These are phyloP conservation scores for Xylaria castorea DNA, from an alignment of 495 filamentous ascomycete genomes.

Conservation along the genomic window DNA sequence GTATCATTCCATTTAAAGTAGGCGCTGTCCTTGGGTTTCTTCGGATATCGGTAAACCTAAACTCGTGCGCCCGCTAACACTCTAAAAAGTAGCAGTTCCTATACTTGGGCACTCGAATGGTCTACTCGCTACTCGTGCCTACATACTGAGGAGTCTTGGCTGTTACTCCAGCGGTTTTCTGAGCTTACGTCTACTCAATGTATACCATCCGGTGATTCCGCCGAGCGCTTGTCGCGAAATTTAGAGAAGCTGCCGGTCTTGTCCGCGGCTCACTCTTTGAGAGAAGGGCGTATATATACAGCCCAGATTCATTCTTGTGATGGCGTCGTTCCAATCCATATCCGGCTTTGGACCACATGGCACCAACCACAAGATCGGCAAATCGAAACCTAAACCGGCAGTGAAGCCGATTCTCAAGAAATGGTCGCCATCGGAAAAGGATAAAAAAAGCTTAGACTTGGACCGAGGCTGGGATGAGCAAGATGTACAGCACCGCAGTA, in stretches of 20 bases:
- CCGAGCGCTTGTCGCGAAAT: conserved; percentile 21
- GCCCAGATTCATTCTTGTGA: conserved; percentile 24
- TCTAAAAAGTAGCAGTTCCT: conserved; percentile 1
- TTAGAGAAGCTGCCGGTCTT: conserved; percentile 16
- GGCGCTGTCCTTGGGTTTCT: conserved; percentile 7
- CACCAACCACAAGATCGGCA: conserved; percentile 49
- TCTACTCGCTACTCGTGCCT: conserved; percentile 8
- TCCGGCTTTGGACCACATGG: conserved; percentile 37
- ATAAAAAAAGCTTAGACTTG: conserved; percentile 61
- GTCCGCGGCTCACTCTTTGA: not conserved
- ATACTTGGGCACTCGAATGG: not conserved
- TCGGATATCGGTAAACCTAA: not conserved
- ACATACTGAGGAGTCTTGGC: not conserved
- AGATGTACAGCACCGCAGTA: conserved; percentile 24
- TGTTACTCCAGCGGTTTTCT: not conserved
- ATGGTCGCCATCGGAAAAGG: conserved; percentile 57
- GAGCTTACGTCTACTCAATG: conserved; percentile 33
- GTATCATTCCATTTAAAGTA: conserved; percentile 6
- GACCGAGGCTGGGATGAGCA: conserved; percentile 60
- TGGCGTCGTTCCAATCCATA: conserved; percentile 47
- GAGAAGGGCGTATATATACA: conserved; percentile 14
- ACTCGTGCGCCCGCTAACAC: conserved; percentile 4
- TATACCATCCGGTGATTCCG: conserved; percentile 42
- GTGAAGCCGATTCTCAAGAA: conserved; percentile 65
- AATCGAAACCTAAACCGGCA: conserved; percentile 46